Conservation (phyloP, 805 yeast genomes). For the Cyberlindnera petersonii region DNA sequence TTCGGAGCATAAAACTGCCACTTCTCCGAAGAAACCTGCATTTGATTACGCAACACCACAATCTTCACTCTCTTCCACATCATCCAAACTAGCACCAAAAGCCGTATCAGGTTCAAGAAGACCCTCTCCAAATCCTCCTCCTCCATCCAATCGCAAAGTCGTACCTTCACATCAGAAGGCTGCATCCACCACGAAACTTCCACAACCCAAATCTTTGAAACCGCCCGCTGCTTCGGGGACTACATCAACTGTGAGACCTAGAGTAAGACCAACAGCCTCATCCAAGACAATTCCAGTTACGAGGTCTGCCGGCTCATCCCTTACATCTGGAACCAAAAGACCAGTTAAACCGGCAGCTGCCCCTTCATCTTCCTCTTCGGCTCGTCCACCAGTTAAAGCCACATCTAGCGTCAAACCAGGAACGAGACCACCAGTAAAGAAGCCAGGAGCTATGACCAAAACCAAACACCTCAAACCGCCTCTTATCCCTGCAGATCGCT, state of each 20-base stretch:
- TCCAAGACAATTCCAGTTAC: slow-evolving; percentile 7
- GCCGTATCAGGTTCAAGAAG: slow-evolving; percentile 7
- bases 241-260: no score
- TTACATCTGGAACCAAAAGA: slow-evolving; percentile 5
- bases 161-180: slow-evolving; percentile 9
- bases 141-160: slow-evolving; percentile 6
- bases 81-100: slow-evolving; percentile 3
- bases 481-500: slow-evolving; percentile 5
- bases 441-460: slow-evolving; percentile 5
- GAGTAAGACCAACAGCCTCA: not conserved
- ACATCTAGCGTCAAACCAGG: not conserved
- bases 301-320: not conserved
- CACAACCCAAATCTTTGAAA: slow-evolving; percentile 5
- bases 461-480: slow-evolving; percentile 8
- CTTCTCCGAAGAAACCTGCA: slow-evolving; percentile 6
- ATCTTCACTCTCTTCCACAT: slow-evolving; percentile 2
- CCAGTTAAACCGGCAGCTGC: slow-evolving; percentile 5
- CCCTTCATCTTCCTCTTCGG: not conserved
- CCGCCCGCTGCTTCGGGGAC: no score
- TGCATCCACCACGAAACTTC: slow-evolving; percentile 13
- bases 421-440: slow-evolving; percentile 4
- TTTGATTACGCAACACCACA: not conserved
- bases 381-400: no score
- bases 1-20: slow-evolving; percentile 5
- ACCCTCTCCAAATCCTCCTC: slow-evolving; percentile 7